Evolutionary conservation across 108 stramenopile genomes (phyloP).

Genomic region (Halocafeteria seosinensis): DNA sequence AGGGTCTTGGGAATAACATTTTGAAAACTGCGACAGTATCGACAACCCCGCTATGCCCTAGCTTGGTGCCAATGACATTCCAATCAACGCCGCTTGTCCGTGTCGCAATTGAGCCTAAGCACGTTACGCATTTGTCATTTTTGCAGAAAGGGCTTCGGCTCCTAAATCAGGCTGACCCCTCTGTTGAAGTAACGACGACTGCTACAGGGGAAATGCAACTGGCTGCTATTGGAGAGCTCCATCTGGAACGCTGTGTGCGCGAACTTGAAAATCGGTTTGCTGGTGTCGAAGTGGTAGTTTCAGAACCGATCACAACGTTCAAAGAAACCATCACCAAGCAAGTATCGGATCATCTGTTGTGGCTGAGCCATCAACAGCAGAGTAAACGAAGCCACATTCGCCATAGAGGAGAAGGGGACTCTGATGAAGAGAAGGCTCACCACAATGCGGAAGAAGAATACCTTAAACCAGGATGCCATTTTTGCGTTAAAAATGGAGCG

Average conservation of each 20-base stretch:
- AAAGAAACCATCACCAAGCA: conserved; percentile 7
- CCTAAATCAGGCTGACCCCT: conserved; percentile 42
- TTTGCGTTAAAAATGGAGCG: too few species aligned
- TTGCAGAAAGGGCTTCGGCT: conserved; percentile 28
- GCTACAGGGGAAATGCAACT: conserved; percentile 30
- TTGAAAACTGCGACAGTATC: conserved; percentile 32
- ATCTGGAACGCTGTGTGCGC: conserved; percentile 40
- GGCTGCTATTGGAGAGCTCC: conserved; percentile 37
- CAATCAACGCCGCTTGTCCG: conserved; percentile 37
- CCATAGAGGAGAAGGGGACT: too few species aligned
- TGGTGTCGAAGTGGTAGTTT: conserved; percentile 8
- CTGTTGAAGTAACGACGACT: conserved; percentile 29
- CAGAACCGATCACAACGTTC: conserved; percentile 19
- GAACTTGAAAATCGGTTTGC: conserved; percentile 8
- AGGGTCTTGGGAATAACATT: conserved; percentile 25
- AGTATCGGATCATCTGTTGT: too few species aligned
- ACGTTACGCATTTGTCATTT: conserved; percentile 20
- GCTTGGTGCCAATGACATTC: conserved; percentile 29
- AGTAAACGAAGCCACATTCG: too few species aligned
- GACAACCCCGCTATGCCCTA: conserved; percentile 7
- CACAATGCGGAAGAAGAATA: too few species aligned
- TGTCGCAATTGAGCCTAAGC: conserved; percentile 29
- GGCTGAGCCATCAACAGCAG: too few species aligned
- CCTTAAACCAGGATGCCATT: too few species aligned
- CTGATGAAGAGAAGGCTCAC: too few species aligned